Conservation (phyloP, 768 basidiomycete species). For the Hydnum rufescens region DNA sequence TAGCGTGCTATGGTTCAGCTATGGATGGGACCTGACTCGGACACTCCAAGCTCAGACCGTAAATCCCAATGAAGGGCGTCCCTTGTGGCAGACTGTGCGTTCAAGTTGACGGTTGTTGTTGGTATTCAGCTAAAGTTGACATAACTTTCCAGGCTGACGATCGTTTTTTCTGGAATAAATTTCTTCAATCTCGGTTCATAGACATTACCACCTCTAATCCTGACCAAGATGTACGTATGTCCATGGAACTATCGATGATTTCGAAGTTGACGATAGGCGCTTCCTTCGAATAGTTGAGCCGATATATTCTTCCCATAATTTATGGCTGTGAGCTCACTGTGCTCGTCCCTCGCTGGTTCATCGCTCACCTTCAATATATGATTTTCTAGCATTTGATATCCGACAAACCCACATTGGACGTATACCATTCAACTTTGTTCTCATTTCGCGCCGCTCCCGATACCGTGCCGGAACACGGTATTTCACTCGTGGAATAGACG, state of each 20-base stretch:
- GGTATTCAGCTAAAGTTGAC: slow-evolving; percentile 1
- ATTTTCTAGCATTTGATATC: slow-evolving; percentile 58
- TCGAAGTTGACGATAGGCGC: too few relatives aligned
- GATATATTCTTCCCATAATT: slow-evolving; percentile 80
- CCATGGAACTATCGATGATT: too few relatives aligned
- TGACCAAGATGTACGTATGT: slow-evolving; percentile 41
- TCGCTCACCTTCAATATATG: slow-evolving; percentile 5
- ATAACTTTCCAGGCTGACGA: slow-evolving; percentile 51
- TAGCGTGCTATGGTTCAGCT: slow-evolving; percentile 79
- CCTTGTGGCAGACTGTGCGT: slow-evolving; percentile 61
- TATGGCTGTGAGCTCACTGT: slow-evolving; percentile 63
- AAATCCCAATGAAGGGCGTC: slow-evolving; percentile 30
- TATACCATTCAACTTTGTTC: slow-evolving; percentile 57
- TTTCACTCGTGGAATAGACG: slow-evolving; percentile 85
- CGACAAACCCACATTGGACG: slow-evolving; percentile 57
- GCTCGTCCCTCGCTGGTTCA: background rate
- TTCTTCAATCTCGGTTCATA: slow-evolving; percentile 40
- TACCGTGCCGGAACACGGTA: slow-evolving; percentile 93
- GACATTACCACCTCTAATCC: slow-evolving; percentile 30
- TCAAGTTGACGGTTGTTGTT: background rate
- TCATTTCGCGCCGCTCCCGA: slow-evolving; percentile 86
- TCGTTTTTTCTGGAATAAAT: slow-evolving; percentile 97
- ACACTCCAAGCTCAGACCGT: slow-evolving; percentile 61
- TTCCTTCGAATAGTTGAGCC: slow-evolving; percentile 37
- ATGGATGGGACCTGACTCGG: slow-evolving; percentile 76